Evolutionary conservation across 108 stramenopile genomes (phyloP).

Genomic region (Ochromonas danica): DNA sequence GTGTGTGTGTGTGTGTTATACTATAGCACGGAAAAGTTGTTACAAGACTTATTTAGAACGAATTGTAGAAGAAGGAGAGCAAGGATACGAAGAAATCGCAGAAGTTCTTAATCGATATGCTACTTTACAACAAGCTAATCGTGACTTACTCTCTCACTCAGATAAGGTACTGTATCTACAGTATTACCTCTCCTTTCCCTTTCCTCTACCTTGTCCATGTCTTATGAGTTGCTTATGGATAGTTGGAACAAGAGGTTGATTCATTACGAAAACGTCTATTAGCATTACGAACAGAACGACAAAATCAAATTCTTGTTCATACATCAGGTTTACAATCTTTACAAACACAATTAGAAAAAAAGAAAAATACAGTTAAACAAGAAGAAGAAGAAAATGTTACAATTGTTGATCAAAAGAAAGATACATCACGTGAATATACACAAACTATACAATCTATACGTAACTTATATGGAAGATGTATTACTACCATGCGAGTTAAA

Average conservation of each 20-base stretch:
- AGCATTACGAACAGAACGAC: conserved; percentile 45
- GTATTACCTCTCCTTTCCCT: neutral
- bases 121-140: conserved; percentile 55
- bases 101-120: conserved; percentile 38
- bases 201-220: neutral
- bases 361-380: conserved; percentile 48
- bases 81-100: conserved; percentile 38
- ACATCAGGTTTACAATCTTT: neutral
- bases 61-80: conserved; percentile 52
- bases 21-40: conserved; percentile 26
- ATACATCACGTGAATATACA: conserved; percentile 51
- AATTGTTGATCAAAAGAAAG: conserved; percentile 38
- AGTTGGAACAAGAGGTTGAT: conserved; percentile 43
- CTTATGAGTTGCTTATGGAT: neutral
- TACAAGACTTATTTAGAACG: conserved; percentile 55
- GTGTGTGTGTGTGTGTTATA: neutral
- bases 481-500: conserved; percentile 33
- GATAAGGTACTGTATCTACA: neutral
- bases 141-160: conserved; percentile 43
- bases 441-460: conserved; percentile 61
- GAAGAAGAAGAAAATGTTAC: conserved; percentile 52
- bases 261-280: conserved; percentile 46
- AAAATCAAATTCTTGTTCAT: conserved; percentile 42
- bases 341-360: conserved; percentile 56
- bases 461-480: conserved; percentile 50